Conservation (phyloP, 108 stramenopile species). For the Poteriospumella lacustris region DNA sequence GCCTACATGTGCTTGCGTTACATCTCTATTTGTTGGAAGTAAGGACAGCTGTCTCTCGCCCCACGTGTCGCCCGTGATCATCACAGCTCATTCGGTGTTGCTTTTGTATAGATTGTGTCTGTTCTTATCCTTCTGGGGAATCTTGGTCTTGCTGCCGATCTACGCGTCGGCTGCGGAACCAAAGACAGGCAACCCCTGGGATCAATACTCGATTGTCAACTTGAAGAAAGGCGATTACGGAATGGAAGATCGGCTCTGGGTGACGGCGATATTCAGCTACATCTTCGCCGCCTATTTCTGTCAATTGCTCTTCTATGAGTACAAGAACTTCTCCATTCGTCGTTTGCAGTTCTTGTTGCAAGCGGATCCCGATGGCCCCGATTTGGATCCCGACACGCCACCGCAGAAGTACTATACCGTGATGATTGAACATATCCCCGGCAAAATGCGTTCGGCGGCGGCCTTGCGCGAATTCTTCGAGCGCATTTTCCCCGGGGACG, state of each 20-base stretch:
- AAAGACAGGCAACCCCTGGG: no score
- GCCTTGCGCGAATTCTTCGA: constrained; percentile 19
- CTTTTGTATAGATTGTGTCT: neutral
- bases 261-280: constrained; percentile 19
- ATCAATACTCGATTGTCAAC: constrained; percentile 1
- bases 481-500: constrained; percentile 16
- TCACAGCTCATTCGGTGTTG: neutral
- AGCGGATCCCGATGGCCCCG: neutral
- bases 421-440: constrained; percentile 14
- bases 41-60: no score
- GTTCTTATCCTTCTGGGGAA: constrained; percentile 22
- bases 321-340: neutral
- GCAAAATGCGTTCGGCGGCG: neutral
- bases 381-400: constrained; percentile 22
- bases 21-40: no score
- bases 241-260: neutral
- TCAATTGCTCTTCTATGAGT: constrained; percentile 5
- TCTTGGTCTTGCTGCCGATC: neutral
- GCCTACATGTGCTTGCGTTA: constrained; percentile 23
- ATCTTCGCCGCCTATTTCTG: constrained; percentile 23
- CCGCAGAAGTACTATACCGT: constrained; percentile 22
- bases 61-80: no score
- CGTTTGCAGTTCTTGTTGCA: constrained; percentile 16
- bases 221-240: neutral
- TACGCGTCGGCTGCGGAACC: neutral